These are phyloP conservation scores for Aurantiochytrium sp. DNA, from an alignment of 108 stramenopile species.

Conservation along the genomic window DNA sequence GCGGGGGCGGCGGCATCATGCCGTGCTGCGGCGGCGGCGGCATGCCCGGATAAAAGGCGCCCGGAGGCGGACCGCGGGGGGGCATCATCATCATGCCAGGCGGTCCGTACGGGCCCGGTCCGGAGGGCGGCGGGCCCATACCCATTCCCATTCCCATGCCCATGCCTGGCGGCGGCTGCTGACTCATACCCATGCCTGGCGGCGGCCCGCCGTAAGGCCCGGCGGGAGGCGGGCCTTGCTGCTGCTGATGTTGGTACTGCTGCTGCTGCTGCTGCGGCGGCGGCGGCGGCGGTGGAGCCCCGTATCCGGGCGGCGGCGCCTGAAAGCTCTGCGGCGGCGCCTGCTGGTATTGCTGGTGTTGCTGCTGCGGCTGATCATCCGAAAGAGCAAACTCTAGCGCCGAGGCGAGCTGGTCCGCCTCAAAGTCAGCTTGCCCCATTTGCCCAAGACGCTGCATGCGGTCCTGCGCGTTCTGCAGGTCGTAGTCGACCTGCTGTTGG, in stretches of 20 bases:
- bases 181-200: no score
- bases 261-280: no score
- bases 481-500: background rate
- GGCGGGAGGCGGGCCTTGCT: no score
- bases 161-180: no score
- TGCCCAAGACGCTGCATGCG: background rate
- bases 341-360: background rate
- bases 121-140: no score
- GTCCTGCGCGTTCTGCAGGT: background rate
- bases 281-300: background rate
- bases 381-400: background rate
- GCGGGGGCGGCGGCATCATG: background rate
- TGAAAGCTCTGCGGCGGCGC: background rate
- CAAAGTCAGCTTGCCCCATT: background rate
- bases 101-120: no score
- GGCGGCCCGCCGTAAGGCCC: no score
- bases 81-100: background rate
- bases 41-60: background rate
- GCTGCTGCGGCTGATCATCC: background rate
- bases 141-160: no score
- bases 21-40: background rate
- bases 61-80: background rate
- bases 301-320: background rate
- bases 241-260: no score
- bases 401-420: slow-evolving; percentile 27